These are phyloP conservation scores for Exophiala mesophila DNA, from an alignment of 2,329 filamentous ascomycete genomes.

Conservation along the genomic window DNA sequence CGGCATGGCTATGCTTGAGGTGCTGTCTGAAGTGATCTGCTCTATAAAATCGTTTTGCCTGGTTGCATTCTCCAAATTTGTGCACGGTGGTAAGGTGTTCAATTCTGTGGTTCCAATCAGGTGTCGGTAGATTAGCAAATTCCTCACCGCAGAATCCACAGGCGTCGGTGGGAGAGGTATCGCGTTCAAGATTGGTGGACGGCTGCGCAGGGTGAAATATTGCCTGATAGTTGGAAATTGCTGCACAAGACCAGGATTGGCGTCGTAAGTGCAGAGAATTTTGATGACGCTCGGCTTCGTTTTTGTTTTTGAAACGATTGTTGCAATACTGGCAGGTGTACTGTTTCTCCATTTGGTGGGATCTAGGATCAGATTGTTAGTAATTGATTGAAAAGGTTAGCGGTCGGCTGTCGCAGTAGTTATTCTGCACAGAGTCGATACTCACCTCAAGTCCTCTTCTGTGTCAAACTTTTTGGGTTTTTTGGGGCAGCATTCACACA, in stretches of 20 bases:
- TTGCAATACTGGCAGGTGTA: conserved; percentile 90
- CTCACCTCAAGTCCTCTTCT: conserved; percentile 76
- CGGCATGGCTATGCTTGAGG: conserved; percentile 93
- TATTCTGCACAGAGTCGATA: no score
- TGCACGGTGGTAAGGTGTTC: conserved; percentile 86
- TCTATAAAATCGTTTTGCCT: conserved; percentile 95
- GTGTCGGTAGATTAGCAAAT: conserved; percentile 67
- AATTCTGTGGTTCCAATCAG: conserved; percentile 82
- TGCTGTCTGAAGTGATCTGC: conserved; percentile 98
- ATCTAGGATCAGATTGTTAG: no score
- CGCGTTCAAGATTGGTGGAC: conserved; percentile 28
- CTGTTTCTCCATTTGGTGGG: conserved; percentile 91
- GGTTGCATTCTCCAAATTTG: conserved; percentile 97
- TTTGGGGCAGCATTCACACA: conserved; percentile 95
- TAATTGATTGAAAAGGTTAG: conserved; percentile 6
- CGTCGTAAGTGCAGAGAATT: conserved; percentile 88
- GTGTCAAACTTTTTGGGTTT: conserved; percentile 95
- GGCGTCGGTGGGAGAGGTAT: conserved; percentile 54
- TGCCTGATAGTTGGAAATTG: conserved; percentile 64
- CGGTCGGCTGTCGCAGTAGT: no score
- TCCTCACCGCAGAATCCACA: conserved; percentile 97
- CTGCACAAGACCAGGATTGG: conserved; percentile 96
- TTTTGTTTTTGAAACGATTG: conserved; percentile 98
- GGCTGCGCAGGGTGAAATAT: conserved; percentile 77
- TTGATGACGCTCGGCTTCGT: conserved; percentile 92